A percentile compares a stretch with the other conserved stretches of the same genome.
phyloP scores from a whole-genome alignment of 352 stramenopile genomes.

The Aphanomyces stellatus region DNA sequence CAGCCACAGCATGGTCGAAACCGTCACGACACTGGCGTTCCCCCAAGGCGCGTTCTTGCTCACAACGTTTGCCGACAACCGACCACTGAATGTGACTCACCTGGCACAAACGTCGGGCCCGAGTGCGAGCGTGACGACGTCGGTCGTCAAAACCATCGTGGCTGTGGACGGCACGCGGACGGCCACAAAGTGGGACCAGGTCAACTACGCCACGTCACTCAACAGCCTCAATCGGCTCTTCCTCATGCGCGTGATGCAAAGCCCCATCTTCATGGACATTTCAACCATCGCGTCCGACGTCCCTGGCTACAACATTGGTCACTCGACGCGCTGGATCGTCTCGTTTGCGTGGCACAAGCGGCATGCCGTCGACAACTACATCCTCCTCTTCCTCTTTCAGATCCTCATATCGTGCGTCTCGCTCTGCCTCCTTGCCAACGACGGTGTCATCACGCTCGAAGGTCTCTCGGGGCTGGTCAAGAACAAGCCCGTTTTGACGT shows the following conservation, averaged over 20 bases:
- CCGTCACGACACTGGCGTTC: neutral
- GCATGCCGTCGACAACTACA: conserved; percentile 7
- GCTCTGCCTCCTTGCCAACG: neutral
- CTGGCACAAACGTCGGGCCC: neutral
- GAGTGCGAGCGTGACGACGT: neutral
- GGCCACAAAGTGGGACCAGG: neutral
- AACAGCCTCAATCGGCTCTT: conserved; percentile 14
- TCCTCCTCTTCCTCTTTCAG: conserved; percentile 3
- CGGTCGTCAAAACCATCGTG: neutral
- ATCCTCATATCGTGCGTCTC: neutral
- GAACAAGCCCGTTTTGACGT: conserved; percentile 15
- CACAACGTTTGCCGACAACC: neutral
- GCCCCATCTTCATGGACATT: neutral
- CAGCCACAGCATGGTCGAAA: neutral
- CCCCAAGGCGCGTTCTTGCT: neutral
- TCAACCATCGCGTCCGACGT: neutral
- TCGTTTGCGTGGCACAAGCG: neutral
- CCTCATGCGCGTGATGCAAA: neutral
- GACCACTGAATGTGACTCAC: neutral
- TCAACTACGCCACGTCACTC: conserved; percentile 5
- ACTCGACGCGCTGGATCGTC: neutral
- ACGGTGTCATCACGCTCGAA: conserved; percentile 2
- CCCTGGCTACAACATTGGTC: neutral
- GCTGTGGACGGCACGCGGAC: neutral
- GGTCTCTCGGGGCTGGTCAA: neutral